Evolutionary conservation across 2,329 filamentous ascomycete species (phyloP).

Genomic region (Arthrobotrys pseudoclavata): DNA sequence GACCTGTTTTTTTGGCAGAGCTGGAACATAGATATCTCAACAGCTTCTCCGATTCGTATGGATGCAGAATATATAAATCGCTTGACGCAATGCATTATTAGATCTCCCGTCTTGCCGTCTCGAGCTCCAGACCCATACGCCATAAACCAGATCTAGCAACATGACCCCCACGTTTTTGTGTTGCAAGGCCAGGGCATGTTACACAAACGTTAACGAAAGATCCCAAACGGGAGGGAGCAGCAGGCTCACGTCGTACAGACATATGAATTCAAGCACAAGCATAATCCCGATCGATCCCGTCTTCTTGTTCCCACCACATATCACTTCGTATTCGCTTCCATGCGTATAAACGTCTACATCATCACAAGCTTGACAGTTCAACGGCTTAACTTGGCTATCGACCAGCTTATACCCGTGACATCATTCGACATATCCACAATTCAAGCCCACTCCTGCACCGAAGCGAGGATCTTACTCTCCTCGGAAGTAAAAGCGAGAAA

Average conservation of each 20-base stretch:
- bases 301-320: neutral
- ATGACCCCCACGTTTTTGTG: conserved; percentile 13
- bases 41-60: no score
- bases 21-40: no score
- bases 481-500: conserved; percentile 55
- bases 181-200: neutral
- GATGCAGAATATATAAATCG: no score
- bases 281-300: neutral
- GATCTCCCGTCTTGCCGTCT: neutral
- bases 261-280: neutral
- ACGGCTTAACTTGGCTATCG: neutral
- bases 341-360: neutral
- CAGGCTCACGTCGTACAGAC: conserved; percentile 12
- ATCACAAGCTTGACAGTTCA: neutral
- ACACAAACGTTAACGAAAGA: conserved; percentile 15
- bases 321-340: conserved; percentile 5
- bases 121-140: neutral
- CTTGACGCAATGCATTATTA: neutral
- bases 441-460: conserved; percentile 9
- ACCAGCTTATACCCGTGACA: conserved; percentile 22
- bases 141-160: neutral
- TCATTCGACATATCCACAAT: conserved; percentile 42
- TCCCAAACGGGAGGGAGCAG: conserved; percentile 8
- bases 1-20: no score
- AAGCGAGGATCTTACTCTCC: conserved; percentile 50